Base-by-base conservation (phyloP, 805 yeast species). In the Pichia nanzhaoensis region DNA sequence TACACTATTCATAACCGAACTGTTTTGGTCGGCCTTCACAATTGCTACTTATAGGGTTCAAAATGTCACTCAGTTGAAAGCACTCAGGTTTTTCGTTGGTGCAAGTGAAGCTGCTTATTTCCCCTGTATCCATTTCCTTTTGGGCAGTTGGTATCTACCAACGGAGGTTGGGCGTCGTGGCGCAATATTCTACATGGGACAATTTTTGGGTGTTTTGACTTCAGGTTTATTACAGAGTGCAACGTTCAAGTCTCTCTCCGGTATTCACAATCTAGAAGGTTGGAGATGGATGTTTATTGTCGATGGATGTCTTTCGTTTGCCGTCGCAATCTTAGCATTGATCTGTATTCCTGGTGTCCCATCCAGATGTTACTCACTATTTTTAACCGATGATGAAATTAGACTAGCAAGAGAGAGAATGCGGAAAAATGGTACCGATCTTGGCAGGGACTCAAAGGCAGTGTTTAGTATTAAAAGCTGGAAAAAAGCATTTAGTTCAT, bases 21-120 rank as follows among this genome's bases (percentile, higher is more conserved):
- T 82, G 33, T 67, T 76, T 31, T 84, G 89, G 90, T 75, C 86
- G 1, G 64, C 82, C 44, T 71, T 82, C 46, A 82, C 89, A 2
- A 66, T 82, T 36, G 71, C 74, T 12, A 67, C 76, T 37, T 80
- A 71, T 55, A 69, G 68, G 51, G 78, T 77, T 12, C 64, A 71
- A 19, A 68, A 66, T 10, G 74, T 75, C 14, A 62, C 66, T 2
- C 77, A 76, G 31, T 63, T 85, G 33, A 74, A 78, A 58, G 87
- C 75, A 1, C 62, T 80, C 36, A 65, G 93, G 42, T 84, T 84
- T 54, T 69, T 84, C 34, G 69, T 83, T 47, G 90, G 84, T 34
- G 74, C 77, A 0, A 78, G 80, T 58, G 93, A 86, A 59, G 78
- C 85, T 3, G 78, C 82, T n/a, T 75, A 70, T 54, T 71, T 77